Base-by-base conservation (phyloP, 768 basidiomycete species). In the Boletales sp. region DNA sequence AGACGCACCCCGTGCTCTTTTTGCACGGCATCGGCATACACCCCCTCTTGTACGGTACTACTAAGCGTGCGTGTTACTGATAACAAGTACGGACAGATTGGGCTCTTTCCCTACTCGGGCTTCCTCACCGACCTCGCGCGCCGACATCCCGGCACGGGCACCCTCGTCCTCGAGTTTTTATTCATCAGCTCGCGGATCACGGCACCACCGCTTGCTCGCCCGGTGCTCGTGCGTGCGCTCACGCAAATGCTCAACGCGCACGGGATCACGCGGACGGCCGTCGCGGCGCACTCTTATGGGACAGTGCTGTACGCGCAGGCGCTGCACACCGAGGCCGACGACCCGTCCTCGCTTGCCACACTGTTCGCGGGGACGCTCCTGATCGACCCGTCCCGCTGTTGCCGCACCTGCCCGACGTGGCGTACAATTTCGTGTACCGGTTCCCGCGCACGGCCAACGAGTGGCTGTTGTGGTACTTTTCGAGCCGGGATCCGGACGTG, bases 381-480 rank as follows among this genome's bases (percentile, higher is more conserved):
- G 40, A 68, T 85, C 40, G 84, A 86, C 65, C 85, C 84, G 3
- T 86, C 34, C 81, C 83, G 0, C 74, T 87, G 53, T 67, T 86
- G 3, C 71, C 86, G 8, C 82, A 84, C 65, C 73, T 79, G 37
- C 80, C 84, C 3, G 57, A 74, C n/a, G 76, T 85, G 39, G 81
- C 82, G 17, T 76, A 74, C 61, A 85, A 84, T 61, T 86, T 87
- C 50, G 69, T 87, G 35, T 84, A 86, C 65, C 78, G 85, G 18
- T 40, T 53, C 8, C 72, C 84, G n/a, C 54, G 56, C n/a, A 43
- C 59, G 48, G 77, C 78, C 47, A 78, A 78, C 58, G 80, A 86
- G 55, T 84, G 82, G 81, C 72, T 82, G 64, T 55, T 86, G 44
- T 85, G 82, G 80, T 87, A 81, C 57, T 85, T 86, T 55, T 74